Conservation (phyloP, 148 eudicot genomes). For the Dysphania ambrosioides region DNA sequence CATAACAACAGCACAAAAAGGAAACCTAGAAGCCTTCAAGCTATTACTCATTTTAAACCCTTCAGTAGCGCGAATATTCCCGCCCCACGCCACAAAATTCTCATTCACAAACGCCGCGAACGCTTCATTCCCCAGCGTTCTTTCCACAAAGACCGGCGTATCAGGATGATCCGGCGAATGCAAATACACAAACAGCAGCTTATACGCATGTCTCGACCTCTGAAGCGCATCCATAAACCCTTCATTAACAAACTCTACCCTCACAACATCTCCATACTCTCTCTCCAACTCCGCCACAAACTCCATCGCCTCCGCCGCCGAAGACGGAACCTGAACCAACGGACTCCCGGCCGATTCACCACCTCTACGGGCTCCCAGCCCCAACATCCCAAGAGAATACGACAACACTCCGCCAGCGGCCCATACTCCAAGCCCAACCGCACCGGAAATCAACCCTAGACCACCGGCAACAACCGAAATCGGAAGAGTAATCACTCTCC, state of each 20-base stretch:
- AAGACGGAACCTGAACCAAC: slow-evolving; percentile 41
- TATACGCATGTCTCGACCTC: slow-evolving; percentile 64
- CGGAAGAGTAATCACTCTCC: slow-evolving; percentile 80
- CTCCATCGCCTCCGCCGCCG: slow-evolving; percentile 53
- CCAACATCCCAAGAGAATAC: slow-evolving; percentile 55
- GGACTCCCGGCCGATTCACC: slow-evolving; percentile 35
- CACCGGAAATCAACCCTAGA: slow-evolving; percentile 78
- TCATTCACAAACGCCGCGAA: slow-evolving; percentile 64
- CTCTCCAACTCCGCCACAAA: slow-evolving; percentile 63
- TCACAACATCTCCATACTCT: slow-evolving; percentile 36
- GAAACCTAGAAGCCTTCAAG: slow-evolving; percentile 88
- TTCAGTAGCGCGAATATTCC: slow-evolving; percentile 69
- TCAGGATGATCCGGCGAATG: slow-evolving; percentile 91
- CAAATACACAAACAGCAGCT: slow-evolving; percentile 74
- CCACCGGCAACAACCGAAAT: slow-evolving; percentile 64
- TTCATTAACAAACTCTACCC: slow-evolving; percentile 62
- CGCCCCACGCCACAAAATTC: slow-evolving; percentile 84
- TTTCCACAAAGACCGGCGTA: slow-evolving; percentile 56
- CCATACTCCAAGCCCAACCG: slow-evolving; percentile 78
- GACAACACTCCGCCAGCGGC: slow-evolving; percentile 79
- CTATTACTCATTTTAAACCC: slow-evolving; percentile 99
- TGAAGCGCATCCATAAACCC: slow-evolving; percentile 92
- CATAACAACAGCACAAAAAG: slow-evolving; percentile 95
- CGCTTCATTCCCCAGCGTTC: slow-evolving; percentile 51
- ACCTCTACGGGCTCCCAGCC: slow-evolving; percentile 34